phyloP scores from a whole-genome alignment of 1,284 basidiomycete species.

The Rhizopogon parksii region DNA sequence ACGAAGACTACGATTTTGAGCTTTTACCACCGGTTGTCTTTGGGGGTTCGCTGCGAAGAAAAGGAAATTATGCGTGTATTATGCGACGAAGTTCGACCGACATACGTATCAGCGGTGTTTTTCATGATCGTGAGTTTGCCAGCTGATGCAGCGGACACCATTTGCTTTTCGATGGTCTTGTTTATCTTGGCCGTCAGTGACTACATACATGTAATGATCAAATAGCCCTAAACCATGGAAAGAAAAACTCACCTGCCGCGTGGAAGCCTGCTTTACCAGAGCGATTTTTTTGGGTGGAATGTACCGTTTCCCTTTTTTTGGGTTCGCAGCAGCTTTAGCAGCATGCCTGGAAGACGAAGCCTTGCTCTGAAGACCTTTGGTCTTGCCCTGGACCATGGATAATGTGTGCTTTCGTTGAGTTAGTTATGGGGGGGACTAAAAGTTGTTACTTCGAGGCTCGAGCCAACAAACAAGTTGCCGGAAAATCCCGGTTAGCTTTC shows the following conservation, averaged over 20 bases:
- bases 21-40: slow-evolving; percentile 7
- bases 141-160: slow-evolving; percentile 79
- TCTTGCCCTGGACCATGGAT: slow-evolving; percentile 53
- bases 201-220: slow-evolving; percentile 33
- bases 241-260: slow-evolving; percentile 51
- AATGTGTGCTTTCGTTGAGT: neutral
- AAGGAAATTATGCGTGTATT: slow-evolving; percentile 6
- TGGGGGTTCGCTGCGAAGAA: slow-evolving; percentile 15
- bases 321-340: slow-evolving; percentile 53
- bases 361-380: slow-evolving; percentile 58
- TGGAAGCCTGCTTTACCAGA: slow-evolving; percentile 59
- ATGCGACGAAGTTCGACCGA: neutral
- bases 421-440: neutral
- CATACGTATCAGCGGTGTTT: slow-evolving; percentile 44
- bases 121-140: slow-evolving; percentile 89
- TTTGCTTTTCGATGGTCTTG: slow-evolving; percentile 82
- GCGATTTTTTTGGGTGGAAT: slow-evolving; percentile 68
- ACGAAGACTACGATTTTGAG: neutral
- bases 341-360: slow-evolving; percentile 48
- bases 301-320: slow-evolving; percentile 67
- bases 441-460: neutral
- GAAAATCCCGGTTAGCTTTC: slow-evolving; percentile 20
- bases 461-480: slow-evolving; percentile 9
- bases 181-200: slow-evolving; percentile 82
- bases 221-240: slow-evolving; percentile 1